Evolutionary conservation across 2,329 filamentous ascomycete species (phyloP).

Genomic region (Tolypocladium cylindrosporum): DNA sequence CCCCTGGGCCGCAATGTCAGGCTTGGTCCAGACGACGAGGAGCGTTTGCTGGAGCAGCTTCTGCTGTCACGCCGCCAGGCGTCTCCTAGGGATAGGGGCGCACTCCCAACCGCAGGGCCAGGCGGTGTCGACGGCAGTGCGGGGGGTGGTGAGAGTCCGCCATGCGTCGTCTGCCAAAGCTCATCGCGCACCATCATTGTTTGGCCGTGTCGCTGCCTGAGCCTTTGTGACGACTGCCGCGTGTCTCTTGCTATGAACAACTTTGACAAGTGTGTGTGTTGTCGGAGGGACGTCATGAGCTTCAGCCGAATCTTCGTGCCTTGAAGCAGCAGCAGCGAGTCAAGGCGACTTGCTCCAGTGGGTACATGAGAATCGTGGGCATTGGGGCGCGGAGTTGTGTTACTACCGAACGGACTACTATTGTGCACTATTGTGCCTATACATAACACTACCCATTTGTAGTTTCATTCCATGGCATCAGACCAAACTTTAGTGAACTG

Average conservation of each 20-base stretch:
- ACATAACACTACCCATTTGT: not conserved
- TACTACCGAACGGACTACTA: not conserved
- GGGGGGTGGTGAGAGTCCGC: constrained; percentile 61
- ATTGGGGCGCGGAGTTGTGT: not conserved
- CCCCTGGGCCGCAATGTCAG: constrained; percentile 19
- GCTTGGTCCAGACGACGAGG: constrained; percentile 48
- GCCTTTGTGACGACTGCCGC: constrained; percentile 88
- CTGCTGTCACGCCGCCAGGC: constrained; percentile 40
- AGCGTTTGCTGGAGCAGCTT: constrained; percentile 50
- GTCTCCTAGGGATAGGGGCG: constrained; percentile 4
- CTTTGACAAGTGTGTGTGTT: constrained; percentile 93
- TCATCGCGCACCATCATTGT: constrained; percentile 81
- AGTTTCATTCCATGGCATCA: not conserved
- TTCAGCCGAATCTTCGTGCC: constrained; percentile 91
- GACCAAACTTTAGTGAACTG: not conserved
- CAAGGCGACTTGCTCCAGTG: not conserved
- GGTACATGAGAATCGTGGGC: not conserved
- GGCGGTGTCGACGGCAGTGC: constrained; percentile 49
- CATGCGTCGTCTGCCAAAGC: constrained; percentile 88
- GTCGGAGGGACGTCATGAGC: constrained; percentile 75
- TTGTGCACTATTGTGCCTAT: not conserved
- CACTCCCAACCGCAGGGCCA: constrained; percentile 46
- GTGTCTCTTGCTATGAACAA: constrained; percentile 94
- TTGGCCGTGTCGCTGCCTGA: constrained; percentile 93
- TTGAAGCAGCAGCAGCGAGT: constrained; percentile 3